Evolutionary conservation across 345 rosid genomes (phyloP).

Genomic region (Pistacia integerrima): DNA sequence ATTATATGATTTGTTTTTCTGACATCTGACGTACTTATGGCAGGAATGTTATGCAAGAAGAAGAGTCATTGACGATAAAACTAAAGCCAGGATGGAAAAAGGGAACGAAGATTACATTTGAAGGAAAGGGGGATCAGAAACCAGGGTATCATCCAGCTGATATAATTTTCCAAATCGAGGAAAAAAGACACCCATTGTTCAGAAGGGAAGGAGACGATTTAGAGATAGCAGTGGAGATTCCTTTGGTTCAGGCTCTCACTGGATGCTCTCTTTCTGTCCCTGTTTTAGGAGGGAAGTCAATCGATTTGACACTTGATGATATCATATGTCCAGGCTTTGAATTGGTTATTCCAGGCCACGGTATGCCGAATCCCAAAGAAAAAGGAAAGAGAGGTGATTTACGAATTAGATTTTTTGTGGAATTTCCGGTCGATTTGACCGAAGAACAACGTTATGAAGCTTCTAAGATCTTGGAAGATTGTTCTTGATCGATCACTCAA

Average conservation of each 20-base stretch:
- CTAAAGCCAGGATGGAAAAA: constrained; percentile 88
- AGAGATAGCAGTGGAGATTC: constrained; percentile 70
- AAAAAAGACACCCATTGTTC: constrained; percentile 64
- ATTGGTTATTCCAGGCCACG: constrained; percentile 67
- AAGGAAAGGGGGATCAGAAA: constrained; percentile 81
- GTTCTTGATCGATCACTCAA: constrained; percentile 27
- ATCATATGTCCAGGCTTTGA: constrained; percentile 65
- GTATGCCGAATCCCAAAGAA: constrained; percentile 63
- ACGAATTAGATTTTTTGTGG: constrained; percentile 50
- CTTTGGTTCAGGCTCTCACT: constrained; percentile 71
- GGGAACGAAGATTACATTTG: constrained; percentile 84
- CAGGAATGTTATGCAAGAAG: constrained; percentile 64
- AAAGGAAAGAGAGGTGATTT: constrained; percentile 66
- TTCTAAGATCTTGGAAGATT: constrained; percentile 50
- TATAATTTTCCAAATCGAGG: constrained; percentile 58
- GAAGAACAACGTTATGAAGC: constrained; percentile 55
- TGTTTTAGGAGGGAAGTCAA: constrained; percentile 57
- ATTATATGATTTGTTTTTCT: background rate
- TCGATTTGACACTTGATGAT: constrained; percentile 52
- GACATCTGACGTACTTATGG: background rate
- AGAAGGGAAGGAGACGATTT: constrained; percentile 61
- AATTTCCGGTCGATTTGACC: constrained; percentile 59
- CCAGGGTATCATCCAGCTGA: constrained; percentile 79
- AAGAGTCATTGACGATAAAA: constrained; percentile 62
- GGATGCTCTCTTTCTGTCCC: constrained; percentile 79